Conservation (phyloP, 805 yeast genomes). For the Yamadazyma akitaensis region DNA sequence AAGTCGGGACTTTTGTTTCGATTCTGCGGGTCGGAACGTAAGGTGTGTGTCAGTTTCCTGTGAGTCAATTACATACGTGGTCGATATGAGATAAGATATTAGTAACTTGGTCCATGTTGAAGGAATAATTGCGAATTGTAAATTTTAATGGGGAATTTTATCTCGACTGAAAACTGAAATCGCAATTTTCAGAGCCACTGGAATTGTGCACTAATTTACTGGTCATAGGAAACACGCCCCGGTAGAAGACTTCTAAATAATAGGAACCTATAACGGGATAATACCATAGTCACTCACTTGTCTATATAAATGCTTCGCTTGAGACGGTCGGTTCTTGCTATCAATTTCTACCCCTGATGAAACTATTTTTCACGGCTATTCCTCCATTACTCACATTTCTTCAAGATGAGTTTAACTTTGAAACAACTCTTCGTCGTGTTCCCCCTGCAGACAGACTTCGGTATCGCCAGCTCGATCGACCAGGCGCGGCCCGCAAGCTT, state of each 20-base stretch:
- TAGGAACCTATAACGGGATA: too few relatives aligned
- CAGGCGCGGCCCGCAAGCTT: not conserved
- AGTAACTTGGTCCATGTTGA: conserved; percentile 38
- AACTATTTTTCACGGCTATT: not conserved
- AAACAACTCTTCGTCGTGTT: conserved; percentile 44
- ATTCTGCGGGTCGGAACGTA: not conserved
- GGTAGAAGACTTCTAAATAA: too few relatives aligned
- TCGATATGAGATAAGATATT: conserved; percentile 46
- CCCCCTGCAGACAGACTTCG: conserved; percentile 25
- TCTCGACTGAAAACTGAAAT: not conserved
- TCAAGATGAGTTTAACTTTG: conserved; percentile 44
- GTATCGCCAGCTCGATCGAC: conserved; percentile 2
- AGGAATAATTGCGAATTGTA: not conserved
- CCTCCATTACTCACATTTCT: conserved; percentile 4
- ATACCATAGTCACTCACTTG: too few relatives aligned
- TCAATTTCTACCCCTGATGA: not conserved
- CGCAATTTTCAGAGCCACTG: not conserved
- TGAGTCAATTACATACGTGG: conserved; percentile 32
- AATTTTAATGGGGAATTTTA: not conserved
- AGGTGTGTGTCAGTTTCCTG: conserved; percentile 2
- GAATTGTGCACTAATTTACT: too few relatives aligned
- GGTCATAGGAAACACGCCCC: too few relatives aligned
- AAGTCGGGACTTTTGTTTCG: not conserved
- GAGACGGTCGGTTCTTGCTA: too few relatives aligned
- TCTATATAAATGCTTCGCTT: too few relatives aligned